phyloP scores from a whole-genome alignment of 371 early-diverging fungal species.

The Blakeslea trispora region DNA sequence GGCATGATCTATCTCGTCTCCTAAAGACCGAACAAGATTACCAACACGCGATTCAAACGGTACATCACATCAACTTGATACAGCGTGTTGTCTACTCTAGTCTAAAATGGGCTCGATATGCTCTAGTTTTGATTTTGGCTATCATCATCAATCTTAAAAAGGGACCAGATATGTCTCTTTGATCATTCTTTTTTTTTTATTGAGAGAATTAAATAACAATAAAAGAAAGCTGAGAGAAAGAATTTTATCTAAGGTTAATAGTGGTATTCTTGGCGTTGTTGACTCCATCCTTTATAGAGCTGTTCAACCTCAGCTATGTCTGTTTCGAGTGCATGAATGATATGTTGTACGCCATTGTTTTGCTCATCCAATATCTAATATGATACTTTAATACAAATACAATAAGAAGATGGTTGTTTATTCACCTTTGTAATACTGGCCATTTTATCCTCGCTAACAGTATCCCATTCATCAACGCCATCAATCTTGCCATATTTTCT shows the following conservation, averaged over 20 bases:
- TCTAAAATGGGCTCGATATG: slow-evolving; percentile 15
- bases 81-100: neutral
- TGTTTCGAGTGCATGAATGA: slow-evolving; percentile 58
- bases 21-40: neutral
- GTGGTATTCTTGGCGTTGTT: slow-evolving; percentile 1
- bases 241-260: neutral
- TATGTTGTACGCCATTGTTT: slow-evolving; percentile 63
- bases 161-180: neutral
- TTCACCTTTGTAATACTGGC: slow-evolving; percentile 52
- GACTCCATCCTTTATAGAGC: slow-evolving; percentile 11
- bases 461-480: slow-evolving; percentile 41
- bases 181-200: too few species aligned
- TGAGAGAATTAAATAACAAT: too few species aligned
- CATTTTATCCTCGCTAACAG: slow-evolving; percentile 47
- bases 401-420: neutral
- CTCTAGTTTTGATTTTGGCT: slow-evolving; percentile 20
- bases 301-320: slow-evolving; percentile 38
- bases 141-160: slow-evolving; percentile 14
- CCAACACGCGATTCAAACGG: neutral
- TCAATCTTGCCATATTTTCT: slow-evolving; percentile 47
- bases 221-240: too few species aligned
- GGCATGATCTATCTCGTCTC: slow-evolving; percentile 9
- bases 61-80: too few species aligned
- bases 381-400: neutral
- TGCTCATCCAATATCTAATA: slow-evolving; percentile 59